Evolutionary conservation across 2,329 filamentous ascomycete genomes (phyloP).

Genomic region (Davidsoniella australis): DNA sequence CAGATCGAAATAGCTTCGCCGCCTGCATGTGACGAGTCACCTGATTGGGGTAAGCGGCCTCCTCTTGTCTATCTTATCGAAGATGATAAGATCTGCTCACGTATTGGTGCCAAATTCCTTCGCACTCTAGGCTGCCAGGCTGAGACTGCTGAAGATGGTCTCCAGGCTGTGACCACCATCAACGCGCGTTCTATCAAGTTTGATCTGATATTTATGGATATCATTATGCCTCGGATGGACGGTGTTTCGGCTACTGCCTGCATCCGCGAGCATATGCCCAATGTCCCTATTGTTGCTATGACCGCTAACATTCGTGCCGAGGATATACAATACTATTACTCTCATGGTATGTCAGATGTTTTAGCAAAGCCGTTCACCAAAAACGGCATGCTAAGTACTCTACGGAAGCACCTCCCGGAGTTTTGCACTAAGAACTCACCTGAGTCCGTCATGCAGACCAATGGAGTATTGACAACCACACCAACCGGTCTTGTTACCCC

Average conservation of each 20-base stretch:
- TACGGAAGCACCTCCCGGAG: conserved; percentile 78
- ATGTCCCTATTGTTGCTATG: conserved; percentile 89
- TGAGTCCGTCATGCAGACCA: conserved; percentile 1
- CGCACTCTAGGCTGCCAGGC: conserved; percentile 48
- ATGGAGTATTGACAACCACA: conserved; percentile 1
- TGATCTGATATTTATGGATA: conserved; percentile 70
- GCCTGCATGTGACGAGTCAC: conserved; percentile 14
- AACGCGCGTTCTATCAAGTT: conserved; percentile 33
- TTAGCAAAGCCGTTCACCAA: conserved; percentile 92
- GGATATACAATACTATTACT: conserved; percentile 93
- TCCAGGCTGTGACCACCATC: conserved; percentile 82
- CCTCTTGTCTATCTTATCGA: conserved; percentile 85
- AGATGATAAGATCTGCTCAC: conserved; percentile 51
- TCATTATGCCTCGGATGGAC: conserved; percentile 94
- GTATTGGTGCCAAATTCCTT: conserved; percentile 52
- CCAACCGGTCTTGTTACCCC: conserved; percentile 1
- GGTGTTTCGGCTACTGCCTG: conserved; percentile 88
- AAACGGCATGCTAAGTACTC: conserved; percentile 65
- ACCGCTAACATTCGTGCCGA: conserved; percentile 95
- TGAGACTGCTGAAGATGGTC: conserved; percentile 63
- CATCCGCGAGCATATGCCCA: conserved; percentile 70
- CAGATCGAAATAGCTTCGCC: conserved; percentile 1
- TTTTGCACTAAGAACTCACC: conserved; percentile 22
- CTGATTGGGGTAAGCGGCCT: conserved; percentile 39
- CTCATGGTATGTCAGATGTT: conserved; percentile 98